Evolutionary conservation across 345 rosid genomes (phyloP).

Genomic region (Brassica nigra): DNA sequence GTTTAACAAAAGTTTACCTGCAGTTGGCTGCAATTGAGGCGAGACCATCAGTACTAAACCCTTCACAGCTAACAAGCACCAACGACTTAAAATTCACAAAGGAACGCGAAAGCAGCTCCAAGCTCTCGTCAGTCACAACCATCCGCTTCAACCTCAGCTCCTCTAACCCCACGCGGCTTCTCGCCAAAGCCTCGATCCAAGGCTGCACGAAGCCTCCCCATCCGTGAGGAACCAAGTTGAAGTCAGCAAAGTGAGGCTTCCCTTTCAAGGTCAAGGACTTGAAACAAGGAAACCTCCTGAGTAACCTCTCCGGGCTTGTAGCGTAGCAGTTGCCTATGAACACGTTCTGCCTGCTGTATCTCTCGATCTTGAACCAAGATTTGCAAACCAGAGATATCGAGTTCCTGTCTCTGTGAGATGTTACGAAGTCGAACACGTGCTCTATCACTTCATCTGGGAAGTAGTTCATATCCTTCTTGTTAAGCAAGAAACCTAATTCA

Average conservation of each 20-base stretch:
- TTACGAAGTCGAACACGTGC: slow-evolving; percentile 74
- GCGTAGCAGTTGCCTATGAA: slow-evolving; percentile 92
- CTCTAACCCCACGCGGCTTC: slow-evolving; percentile 62
- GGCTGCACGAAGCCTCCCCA: slow-evolving; percentile 90
- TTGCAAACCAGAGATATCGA: slow-evolving; percentile 83
- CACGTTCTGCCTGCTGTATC: slow-evolving; percentile 59
- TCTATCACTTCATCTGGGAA: slow-evolving; percentile 95
- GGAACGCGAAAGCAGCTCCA: slow-evolving; percentile 72
- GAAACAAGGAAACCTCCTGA: slow-evolving; percentile 70
- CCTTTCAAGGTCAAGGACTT: slow-evolving; percentile 83
- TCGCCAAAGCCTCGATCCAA: slow-evolving; percentile 79
- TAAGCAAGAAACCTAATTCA: neutral
- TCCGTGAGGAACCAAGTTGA: slow-evolving; percentile 84
- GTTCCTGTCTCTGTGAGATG: slow-evolving; percentile 79
- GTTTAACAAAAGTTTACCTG: slow-evolving; percentile 43
- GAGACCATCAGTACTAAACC: slow-evolving; percentile 88
- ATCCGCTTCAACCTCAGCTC: slow-evolving; percentile 95
- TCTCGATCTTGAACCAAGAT: slow-evolving; percentile 89
- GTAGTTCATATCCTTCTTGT: slow-evolving; percentile 62
- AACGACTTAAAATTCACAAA: slow-evolving; percentile 79
- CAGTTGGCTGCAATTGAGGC: slow-evolving; percentile 93
- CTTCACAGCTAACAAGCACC: slow-evolving; percentile 96
- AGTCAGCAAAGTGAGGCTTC: slow-evolving; percentile 98
- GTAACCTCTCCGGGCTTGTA: slow-evolving; percentile 67
- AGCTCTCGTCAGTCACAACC: slow-evolving; percentile 81